phyloP scores from a whole-genome alignment of 2,329 filamentous ascomycete genomes.

The Claviceps pusilla region DNA sequence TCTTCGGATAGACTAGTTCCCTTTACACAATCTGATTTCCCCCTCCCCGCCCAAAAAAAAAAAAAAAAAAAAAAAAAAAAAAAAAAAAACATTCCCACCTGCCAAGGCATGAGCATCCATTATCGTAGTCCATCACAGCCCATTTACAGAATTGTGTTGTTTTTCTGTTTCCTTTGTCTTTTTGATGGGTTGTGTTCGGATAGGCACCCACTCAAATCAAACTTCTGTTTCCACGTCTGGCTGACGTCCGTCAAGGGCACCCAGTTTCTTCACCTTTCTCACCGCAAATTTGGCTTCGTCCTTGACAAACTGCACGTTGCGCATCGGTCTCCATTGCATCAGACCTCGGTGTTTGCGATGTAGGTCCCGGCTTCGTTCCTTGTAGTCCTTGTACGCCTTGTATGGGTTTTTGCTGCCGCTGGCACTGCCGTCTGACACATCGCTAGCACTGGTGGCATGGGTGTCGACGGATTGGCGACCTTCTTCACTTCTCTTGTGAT shows the following conservation, averaged over 20 bases:
- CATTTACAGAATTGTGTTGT: not conserved
- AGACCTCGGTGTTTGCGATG: constrained; percentile 75
- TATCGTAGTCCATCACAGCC: not conserved
- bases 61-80: too few species aligned
- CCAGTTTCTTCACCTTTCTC: constrained; percentile 58
- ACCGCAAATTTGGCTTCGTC: constrained; percentile 70
- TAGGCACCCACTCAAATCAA: constrained; percentile 11
- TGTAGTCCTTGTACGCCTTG: constrained; percentile 46
- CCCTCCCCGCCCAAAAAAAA: too few species aligned
- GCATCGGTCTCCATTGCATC: constrained; percentile 89
- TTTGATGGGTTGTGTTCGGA: not conserved
- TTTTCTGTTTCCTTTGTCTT: not conserved
- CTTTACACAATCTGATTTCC: too few species aligned
- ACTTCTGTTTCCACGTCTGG: constrained; percentile 77
- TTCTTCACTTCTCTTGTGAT: constrained; percentile 12
- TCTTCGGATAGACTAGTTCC: too few species aligned
- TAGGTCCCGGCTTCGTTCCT: constrained; percentile 54
- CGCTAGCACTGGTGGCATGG: constrained; percentile 18
- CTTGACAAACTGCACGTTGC: constrained; percentile 76
- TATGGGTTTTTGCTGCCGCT: constrained; percentile 37
- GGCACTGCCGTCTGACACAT: constrained; percentile 17
- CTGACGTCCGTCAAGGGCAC: constrained; percentile 65
- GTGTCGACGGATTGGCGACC: constrained; percentile 26
- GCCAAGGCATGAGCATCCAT: too few species aligned
- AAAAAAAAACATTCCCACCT: too few species aligned